Percentiles rank a stretch among this genome's conserved stretches.
Conservation (phyloP, 2,329 filamentous ascomycete genomes). For the Dothistroma pini region DNA sequence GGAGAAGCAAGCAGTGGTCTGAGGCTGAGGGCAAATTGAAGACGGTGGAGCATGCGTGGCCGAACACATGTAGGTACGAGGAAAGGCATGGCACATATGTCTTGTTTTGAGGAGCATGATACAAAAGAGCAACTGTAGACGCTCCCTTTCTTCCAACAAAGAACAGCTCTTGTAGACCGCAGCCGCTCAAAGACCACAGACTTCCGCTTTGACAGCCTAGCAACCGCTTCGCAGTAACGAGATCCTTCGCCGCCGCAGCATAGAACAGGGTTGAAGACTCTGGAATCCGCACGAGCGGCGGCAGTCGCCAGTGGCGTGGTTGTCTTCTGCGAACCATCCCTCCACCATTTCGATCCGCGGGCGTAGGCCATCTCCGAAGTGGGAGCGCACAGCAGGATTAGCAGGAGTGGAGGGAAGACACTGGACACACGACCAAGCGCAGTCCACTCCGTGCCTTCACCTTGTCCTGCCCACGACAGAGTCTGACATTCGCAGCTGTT, state of each 20-base stretch:
- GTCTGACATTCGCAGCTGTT: not conserved
- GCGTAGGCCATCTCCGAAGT: not conserved
- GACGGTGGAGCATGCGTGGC: not conserved
- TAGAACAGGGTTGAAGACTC: conserved; percentile 7
- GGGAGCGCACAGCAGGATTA: not conserved
- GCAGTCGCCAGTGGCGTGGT: conserved; percentile 5
- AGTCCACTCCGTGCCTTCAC: not conserved
- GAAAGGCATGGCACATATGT: not conserved
- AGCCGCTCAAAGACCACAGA: not conserved
- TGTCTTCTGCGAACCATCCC: conserved; percentile 3
- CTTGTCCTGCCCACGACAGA: not conserved
- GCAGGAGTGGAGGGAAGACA: not conserved
- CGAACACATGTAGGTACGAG: not conserved
- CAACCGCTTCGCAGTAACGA: not conserved
- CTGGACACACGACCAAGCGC: not conserved
- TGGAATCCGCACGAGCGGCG: not conserved
- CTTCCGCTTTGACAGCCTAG: not conserved
- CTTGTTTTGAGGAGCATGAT: not conserved
- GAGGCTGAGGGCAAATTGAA: not conserved
- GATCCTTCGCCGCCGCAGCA: not conserved
- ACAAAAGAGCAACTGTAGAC: not conserved
- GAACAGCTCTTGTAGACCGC: not conserved
- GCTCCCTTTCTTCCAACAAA: not conserved
- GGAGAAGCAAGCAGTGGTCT: not conserved
- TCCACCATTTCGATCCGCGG: not conserved